A percentile compares a stretch with the other conserved stretches of the same genome.
These are phyloP conservation scores for Hemisphaericaspora subhashii DNA, from an alignment of 1,139 yeast genomes.

Conservation along the genomic window DNA sequence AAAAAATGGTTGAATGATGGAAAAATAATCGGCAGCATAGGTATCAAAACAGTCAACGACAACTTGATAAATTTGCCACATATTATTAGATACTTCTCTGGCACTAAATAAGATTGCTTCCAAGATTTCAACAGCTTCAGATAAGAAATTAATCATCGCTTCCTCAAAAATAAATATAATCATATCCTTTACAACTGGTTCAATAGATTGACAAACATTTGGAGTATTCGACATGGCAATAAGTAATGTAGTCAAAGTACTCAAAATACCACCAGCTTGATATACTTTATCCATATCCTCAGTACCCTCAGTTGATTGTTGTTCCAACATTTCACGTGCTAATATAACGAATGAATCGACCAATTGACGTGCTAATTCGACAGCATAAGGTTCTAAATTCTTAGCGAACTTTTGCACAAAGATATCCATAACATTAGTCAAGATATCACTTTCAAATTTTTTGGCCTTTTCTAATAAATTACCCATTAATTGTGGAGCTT, in stretches of 20 bases:
- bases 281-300: constrained; percentile 48
- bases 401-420: constrained; percentile 54
- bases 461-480: constrained; percentile 52
- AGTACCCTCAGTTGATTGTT: constrained; percentile 23
- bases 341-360: constrained; percentile 47
- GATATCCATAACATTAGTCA: constrained; percentile 56
- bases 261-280: constrained; percentile 52
- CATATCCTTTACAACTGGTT: constrained; percentile 40
- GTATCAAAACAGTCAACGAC: constrained; percentile 51
- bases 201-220: constrained; percentile 42
- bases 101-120: constrained; percentile 48
- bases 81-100: constrained; percentile 41
- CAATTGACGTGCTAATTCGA: constrained; percentile 48
- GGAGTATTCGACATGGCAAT: constrained; percentile 53
- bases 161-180: constrained; percentile 49
- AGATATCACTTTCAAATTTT: constrained; percentile 51
- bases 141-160: constrained; percentile 46
- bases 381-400: constrained; percentile 57
- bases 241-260: constrained; percentile 52
- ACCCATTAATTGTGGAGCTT: constrained; percentile 55
- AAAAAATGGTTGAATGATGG: constrained; percentile 49
- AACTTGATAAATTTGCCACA: constrained; percentile 47
- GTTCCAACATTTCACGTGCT: constrained; percentile 45
- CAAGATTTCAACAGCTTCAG: constrained; percentile 50
- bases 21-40: constrained; percentile 54